These are phyloP conservation scores for Hypericum perforatum DNA, from an alignment of 345 rosid species.

Conservation along the genomic window DNA sequence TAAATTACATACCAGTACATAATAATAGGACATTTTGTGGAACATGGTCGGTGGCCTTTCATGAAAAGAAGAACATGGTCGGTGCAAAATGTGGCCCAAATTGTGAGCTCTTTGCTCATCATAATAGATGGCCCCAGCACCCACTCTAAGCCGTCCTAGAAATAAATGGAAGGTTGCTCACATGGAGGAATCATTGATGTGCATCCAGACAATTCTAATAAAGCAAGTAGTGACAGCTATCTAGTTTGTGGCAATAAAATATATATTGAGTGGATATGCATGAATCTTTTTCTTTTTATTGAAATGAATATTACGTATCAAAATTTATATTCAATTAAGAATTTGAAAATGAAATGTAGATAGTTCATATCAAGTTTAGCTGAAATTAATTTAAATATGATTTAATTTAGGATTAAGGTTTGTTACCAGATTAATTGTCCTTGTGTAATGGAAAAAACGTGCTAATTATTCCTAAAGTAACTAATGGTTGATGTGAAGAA, in stretches of 20 bases:
- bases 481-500: too few relatives aligned
- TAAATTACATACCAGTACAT: too few relatives aligned
- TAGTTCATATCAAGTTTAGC: too few relatives aligned
- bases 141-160: neutral
- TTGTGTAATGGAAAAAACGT: too few relatives aligned
- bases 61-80: constrained; percentile 19
- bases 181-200: constrained; percentile 35
- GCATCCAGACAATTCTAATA: constrained; percentile 40
- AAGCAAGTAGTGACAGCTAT: constrained; percentile 27
- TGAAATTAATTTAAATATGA: too few relatives aligned
- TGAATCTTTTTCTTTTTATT: constrained; percentile 4
- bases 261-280: constrained; percentile 12
- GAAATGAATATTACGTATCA: neutral
- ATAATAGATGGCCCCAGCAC: constrained; percentile 10
- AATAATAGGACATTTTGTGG: too few relatives aligned
- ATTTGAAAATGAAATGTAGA: too few relatives aligned
- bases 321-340: too few relatives aligned
- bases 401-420: too few relatives aligned
- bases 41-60: too few relatives aligned
- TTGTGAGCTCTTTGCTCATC: constrained; percentile 1
- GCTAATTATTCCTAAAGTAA: too few relatives aligned
- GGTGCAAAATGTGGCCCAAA: constrained; percentile 39
- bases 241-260: constrained; percentile 1
- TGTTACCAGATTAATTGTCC: too few relatives aligned
- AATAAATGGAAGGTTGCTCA: constrained; percentile 5